phyloP scores from a whole-genome alignment of 108 stramenopile genomes.

The Seminavis robusta region DNA sequence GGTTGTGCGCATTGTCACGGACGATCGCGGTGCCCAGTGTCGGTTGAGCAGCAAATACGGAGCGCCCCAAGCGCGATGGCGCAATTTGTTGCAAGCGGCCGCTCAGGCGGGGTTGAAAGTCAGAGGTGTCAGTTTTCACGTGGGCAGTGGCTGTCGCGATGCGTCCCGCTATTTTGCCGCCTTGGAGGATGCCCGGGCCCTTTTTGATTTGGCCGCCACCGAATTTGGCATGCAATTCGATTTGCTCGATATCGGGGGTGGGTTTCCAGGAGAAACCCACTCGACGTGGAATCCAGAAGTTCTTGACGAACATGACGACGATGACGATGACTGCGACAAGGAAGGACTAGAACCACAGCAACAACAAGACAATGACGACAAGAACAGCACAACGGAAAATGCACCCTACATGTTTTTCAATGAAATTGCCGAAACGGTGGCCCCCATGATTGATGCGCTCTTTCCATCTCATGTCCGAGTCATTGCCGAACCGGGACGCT shows the following conservation, averaged over 20 bases:
- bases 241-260: constrained; percentile 89
- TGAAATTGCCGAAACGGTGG: constrained; percentile 69
- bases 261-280: constrained; percentile 83
- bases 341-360: constrained; percentile 20
- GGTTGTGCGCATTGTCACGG: constrained; percentile 79
- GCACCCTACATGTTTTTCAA: constrained; percentile 63
- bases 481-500: constrained; percentile 94
- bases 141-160: constrained; percentile 92
- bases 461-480: constrained; percentile 70
- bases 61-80: constrained; percentile 62
- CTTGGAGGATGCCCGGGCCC: constrained; percentile 58
- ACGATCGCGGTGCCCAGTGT: constrained; percentile 78
- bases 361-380: constrained; percentile 27
- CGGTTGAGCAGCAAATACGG: constrained; percentile 83
- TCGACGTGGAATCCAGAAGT: constrained; percentile 62
- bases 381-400: constrained; percentile 25
- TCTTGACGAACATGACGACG: constrained; percentile 31
- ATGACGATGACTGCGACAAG: constrained; percentile 18
- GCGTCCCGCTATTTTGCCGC: constrained; percentile 77
- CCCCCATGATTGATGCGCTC: constrained; percentile 64
- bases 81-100: constrained; percentile 53
- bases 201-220: constrained; percentile 75
- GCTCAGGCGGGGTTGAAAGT: constrained; percentile 66
- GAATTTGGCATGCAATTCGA: constrained; percentile 66
- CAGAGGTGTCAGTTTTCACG: constrained; percentile 90